Conservation (phyloP, 768 basidiomycete species). For the Auriscalpium vulgare region DNA sequence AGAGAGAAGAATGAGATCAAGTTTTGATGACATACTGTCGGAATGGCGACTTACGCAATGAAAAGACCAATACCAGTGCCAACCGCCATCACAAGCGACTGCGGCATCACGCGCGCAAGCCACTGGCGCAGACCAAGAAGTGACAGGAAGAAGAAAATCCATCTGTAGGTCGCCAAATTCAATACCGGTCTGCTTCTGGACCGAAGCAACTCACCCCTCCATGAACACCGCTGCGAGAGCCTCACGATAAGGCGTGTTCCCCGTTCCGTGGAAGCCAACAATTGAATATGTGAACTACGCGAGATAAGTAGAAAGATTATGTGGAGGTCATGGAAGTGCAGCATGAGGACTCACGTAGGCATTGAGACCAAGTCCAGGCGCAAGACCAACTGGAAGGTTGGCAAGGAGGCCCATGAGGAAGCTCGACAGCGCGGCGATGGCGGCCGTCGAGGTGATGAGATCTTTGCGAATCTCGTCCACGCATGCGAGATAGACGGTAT, state of each 20-base stretch:
- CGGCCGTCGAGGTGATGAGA: constrained; percentile 77
- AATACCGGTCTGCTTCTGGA: no score
- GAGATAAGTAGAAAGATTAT: background rate
- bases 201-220: constrained; percentile 52
- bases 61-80: constrained; percentile 85
- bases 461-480: constrained; percentile 56
- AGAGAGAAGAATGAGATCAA: background rate
- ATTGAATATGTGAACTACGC: constrained; percentile 81
- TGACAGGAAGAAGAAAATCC: constrained; percentile 77
- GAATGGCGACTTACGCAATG: constrained; percentile 52
- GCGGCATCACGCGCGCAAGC: constrained; percentile 84
- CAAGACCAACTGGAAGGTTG: constrained; percentile 85
- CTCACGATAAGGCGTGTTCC: constrained; percentile 66
- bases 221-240: constrained; percentile 82
- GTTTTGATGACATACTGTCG: no score
- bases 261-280: constrained; percentile 76
- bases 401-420: constrained; percentile 80
- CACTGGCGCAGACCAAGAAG: constrained; percentile 82
- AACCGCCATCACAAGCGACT: constrained; percentile 76
- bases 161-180: constrained; percentile 30
- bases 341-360: constrained; percentile 50
- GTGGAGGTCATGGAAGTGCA: background rate
- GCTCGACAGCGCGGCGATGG: constrained; percentile 64
- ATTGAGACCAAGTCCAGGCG: constrained; percentile 78
- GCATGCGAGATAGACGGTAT: constrained; percentile 49